Base-by-base conservation (phyloP, 768 basidiomycete genomes). In the Multifurca ochricompacta region DNA sequence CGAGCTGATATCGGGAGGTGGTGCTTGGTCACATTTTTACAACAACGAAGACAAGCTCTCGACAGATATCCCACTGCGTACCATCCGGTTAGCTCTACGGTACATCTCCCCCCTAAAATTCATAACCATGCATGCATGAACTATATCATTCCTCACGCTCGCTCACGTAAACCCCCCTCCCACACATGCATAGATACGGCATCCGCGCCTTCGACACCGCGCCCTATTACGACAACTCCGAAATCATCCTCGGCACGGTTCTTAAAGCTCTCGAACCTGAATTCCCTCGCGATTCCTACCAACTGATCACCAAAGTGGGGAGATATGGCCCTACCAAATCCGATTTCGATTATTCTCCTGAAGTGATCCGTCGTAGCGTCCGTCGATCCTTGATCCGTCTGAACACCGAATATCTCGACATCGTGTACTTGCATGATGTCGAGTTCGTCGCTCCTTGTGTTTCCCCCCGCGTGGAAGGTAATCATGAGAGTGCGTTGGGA, bases 291-390 rank as follows among this genome's bases (percentile, higher is more conserved):
- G 75, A 77, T 1, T 82, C 86, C 4, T 92, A 92, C 66, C 77
- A 82, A 58, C 67, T 93, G 67, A 83, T 91, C 72, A 90, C 89
- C 9, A 94, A 94, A 66, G 87, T 86, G 56, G 91, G 91, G 21
- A 78, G 91, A 32, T 88, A 85, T 64, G 88, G 86, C 7, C 23
- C 64, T 63, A 16, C 9, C 1, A 4, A 23, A 3, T 68, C 71
- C 1, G 71, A 74, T 39, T 92, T 92, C 60, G 87, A 94, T 67
- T 93, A 92, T 68, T 73, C 78, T 2, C 84, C 87, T 1, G 59
- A 65, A 5, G 79, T 76, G 32, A 79, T 94, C 50, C 80, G 84
- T 16, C 72, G 74, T 19, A 85, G 83, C 58, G 77, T 94, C 16
- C 66, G 73, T 44, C 79, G 78, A 53, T 88, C 86, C 62, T 70